Conservation (phyloP, 768 basidiomycete species). For the Hemileccinum impolitum region DNA sequence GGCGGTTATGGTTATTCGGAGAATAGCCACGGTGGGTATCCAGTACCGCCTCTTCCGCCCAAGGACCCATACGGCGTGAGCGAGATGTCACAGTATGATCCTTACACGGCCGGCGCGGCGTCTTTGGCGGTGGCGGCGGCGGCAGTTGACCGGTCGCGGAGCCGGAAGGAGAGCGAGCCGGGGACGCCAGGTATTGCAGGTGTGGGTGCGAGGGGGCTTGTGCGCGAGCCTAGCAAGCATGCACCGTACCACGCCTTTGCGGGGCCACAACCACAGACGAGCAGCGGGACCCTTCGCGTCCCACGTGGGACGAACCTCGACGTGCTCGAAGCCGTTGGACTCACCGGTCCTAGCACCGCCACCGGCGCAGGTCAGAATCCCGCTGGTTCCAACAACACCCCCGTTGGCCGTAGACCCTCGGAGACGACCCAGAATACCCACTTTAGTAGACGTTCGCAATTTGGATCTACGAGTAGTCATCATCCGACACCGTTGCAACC, state of each 20-base stretch:
- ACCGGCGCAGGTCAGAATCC: background rate
- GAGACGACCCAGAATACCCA: slow-evolving; percentile 28
- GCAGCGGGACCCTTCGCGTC: slow-evolving; percentile 15
- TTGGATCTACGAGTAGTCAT: slow-evolving; percentile 19
- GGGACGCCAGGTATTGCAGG: slow-evolving; percentile 40
- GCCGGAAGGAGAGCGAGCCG: slow-evolving; percentile 29
- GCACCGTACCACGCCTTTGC: slow-evolving; percentile 41
- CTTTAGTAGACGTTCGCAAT: slow-evolving; percentile 17
- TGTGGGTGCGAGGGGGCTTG: slow-evolving; percentile 33
- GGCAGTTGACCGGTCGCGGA: slow-evolving; percentile 21
- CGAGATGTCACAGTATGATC: slow-evolving; percentile 41
- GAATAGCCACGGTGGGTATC: slow-evolving; percentile 55
- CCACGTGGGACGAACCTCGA: slow-evolving; percentile 25
- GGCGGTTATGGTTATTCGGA: slow-evolving; percentile 42
- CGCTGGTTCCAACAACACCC: slow-evolving; percentile 1
- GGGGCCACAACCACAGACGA: slow-evolving; percentile 24
- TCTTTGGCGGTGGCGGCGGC: slow-evolving; percentile 18
- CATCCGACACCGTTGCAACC: slow-evolving; percentile 21
- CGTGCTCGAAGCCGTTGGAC: slow-evolving; percentile 27
- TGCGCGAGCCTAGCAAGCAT: slow-evolving; percentile 26
- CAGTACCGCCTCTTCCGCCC: slow-evolving; percentile 41
- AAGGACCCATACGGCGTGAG: slow-evolving; percentile 51
- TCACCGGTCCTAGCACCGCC: slow-evolving; percentile 10
- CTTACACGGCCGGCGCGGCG: slow-evolving; percentile 28
- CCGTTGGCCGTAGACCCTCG: slow-evolving; percentile 26